Percentiles rank a stretch among this genome's conserved stretches.
These are phyloP conservation scores for Aureobasidium sp. DNA, from an alignment of 2,329 filamentous ascomycete species.

Conservation along the genomic window DNA sequence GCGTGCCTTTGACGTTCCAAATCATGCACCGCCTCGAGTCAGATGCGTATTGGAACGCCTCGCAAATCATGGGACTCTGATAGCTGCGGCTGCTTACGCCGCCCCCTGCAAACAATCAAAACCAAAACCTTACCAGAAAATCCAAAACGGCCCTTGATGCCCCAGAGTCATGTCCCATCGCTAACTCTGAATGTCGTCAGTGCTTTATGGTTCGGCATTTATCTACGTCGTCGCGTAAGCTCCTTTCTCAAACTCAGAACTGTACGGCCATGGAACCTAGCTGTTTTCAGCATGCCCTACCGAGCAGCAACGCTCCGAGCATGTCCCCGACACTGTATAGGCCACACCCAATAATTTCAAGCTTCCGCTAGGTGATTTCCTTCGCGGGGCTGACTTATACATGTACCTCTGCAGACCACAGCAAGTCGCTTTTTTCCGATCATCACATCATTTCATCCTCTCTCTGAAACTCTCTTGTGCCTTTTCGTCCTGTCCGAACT, in stretches of 20 bases:
- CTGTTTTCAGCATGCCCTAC: conserved; percentile 6
- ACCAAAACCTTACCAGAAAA: neutral
- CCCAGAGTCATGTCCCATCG: conserved; percentile 10
- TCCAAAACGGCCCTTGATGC: neutral
- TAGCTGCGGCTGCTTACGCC: conserved; percentile 6
- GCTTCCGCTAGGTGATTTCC: conserved; percentile 6
- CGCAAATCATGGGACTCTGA: neutral
- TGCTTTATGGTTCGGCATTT: conserved; percentile 9
- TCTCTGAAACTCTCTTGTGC: neutral
- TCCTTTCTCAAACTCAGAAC: conserved; percentile 11
- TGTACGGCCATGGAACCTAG: neutral
- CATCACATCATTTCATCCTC: neutral
- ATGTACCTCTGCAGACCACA: neutral
- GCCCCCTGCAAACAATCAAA: conserved; percentile 11
- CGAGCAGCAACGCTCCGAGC: conserved; percentile 11
- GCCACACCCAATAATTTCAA: conserved; percentile 4
- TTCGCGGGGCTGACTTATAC: conserved; percentile 13
- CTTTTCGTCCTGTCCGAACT: neutral
- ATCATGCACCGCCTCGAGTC: neutral
- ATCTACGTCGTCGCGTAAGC: neutral
- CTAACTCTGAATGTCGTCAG: conserved; percentile 14
- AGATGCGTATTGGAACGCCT: neutral
- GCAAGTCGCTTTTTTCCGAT: neutral
- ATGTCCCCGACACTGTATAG: conserved; percentile 8
- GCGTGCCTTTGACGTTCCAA: conserved; percentile 4